These are phyloP conservation scores for Nicotiana paniculata DNA, from an alignment of 257 asterid genomes.

Conservation along the genomic window DNA sequence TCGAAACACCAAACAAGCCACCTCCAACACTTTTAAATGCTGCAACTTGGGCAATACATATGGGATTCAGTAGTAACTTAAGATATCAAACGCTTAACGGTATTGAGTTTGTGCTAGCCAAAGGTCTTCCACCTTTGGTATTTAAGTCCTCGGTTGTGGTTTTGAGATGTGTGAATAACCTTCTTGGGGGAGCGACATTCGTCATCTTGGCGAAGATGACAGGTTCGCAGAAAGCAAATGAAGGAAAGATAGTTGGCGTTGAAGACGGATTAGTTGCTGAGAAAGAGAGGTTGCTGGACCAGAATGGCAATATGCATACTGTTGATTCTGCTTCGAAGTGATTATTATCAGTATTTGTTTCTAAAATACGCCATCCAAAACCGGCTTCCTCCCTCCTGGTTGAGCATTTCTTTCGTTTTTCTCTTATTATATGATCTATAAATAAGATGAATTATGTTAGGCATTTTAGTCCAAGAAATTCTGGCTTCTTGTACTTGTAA, in stretches of 20 bases:
- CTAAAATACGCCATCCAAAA: neutral
- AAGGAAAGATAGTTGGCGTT: neutral
- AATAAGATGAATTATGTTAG: neutral
- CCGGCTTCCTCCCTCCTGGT: neutral
- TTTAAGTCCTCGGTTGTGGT: constrained; percentile 68
- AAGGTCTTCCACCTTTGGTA: constrained; percentile 47
- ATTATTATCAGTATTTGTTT: neutral
- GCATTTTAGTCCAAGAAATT: neutral
- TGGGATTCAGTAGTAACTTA: constrained; percentile 79
- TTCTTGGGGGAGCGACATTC: constrained; percentile 84
- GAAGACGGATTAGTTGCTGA: constrained; percentile 24
- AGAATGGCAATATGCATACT: constrained; percentile 20
- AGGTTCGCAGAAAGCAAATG: constrained; percentile 49
- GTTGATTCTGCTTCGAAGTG: constrained; percentile 30
- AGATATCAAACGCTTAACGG: constrained; percentile 89
- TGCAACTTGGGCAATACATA: constrained; percentile 79
- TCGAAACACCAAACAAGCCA: constrained; percentile 76
- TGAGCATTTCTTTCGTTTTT: neutral
- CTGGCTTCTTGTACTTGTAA: neutral
- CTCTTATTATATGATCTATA: constrained; percentile 5
- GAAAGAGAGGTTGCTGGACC: constrained; percentile 38
- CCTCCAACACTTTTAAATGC: constrained; percentile 81
- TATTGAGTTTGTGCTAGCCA: constrained; percentile 65
- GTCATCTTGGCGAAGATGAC: constrained; percentile 81
- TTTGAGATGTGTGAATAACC: constrained; percentile 70